Conservation (phyloP, 1,284 basidiomycete species). For the Peniophora sp. region DNA sequence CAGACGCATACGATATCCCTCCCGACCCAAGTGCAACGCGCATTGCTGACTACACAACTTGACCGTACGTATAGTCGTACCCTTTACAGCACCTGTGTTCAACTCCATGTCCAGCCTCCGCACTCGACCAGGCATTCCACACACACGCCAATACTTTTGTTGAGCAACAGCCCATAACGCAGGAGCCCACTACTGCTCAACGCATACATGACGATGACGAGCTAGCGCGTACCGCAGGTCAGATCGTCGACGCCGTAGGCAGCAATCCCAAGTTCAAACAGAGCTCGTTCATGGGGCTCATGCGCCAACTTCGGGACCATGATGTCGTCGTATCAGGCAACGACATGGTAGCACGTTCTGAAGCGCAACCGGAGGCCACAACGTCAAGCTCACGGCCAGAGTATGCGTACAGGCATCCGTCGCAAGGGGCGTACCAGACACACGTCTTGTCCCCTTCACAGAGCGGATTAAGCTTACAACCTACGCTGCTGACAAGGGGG, state of each 20-base stretch:
- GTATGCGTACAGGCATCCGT: too few relatives aligned
- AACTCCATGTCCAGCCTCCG: constrained; percentile 13
- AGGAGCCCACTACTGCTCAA: constrained; percentile 20
- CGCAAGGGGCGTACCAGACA: too few relatives aligned
- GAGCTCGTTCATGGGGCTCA: constrained; percentile 82
- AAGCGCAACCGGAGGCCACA: constrained; percentile 10
- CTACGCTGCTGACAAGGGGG: constrained; percentile 17
- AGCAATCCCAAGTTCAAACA: constrained; percentile 85
- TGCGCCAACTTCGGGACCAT: constrained; percentile 79
- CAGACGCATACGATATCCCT: constrained; percentile 27
- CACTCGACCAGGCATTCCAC: constrained; percentile 60
- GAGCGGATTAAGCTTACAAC: neutral
- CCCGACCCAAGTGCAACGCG: constrained; percentile 21
- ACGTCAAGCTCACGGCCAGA: constrained; percentile 3
- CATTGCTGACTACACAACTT: constrained; percentile 18
- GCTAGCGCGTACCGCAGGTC: constrained; percentile 68
- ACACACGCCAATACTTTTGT: constrained; percentile 33
- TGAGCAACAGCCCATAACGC: constrained; percentile 15
- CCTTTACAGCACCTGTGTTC: neutral
- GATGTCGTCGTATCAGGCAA: constrained; percentile 81
- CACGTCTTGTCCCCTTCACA: too few relatives aligned
- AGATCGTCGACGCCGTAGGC: constrained; percentile 65
- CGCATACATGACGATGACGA: constrained; percentile 36
- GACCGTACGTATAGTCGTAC: constrained; percentile 23
- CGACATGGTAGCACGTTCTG: constrained; percentile 58